These are phyloP conservation scores for Trichophyton schoenleinii DNA, from an alignment of 2,329 filamentous ascomycete genomes.

Conservation along the genomic window DNA sequence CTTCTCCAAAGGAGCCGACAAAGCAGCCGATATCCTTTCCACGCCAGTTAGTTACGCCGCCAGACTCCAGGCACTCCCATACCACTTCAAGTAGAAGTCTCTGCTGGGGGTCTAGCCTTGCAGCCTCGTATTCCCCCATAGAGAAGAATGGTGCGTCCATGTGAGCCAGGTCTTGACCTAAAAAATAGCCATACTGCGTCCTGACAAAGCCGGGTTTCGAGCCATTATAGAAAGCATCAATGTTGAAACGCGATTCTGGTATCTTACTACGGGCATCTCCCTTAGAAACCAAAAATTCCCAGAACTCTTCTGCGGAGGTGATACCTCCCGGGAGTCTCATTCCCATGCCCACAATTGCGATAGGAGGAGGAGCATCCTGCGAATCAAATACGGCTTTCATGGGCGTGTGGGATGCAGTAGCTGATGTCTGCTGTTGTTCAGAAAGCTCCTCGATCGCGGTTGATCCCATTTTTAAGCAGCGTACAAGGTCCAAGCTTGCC, in stretches of 20 bases:
- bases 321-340: constrained; percentile 13
- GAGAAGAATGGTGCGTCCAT: background rate
- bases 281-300: constrained; percentile 13
- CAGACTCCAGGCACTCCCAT: constrained; percentile 72
- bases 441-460: background rate
- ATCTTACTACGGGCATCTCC: constrained; percentile 9
- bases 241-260: constrained; percentile 13
- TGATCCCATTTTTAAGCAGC: background rate
- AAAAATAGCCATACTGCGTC: background rate
- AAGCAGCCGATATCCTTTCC: background rate
- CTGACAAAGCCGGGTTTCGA: background rate
- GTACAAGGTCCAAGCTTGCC: background rate
- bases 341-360: background rate
- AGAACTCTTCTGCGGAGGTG: constrained; percentile 12
- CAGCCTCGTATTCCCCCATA: constrained; percentile 19
- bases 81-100: constrained; percentile 62
- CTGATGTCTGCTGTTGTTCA: background rate
- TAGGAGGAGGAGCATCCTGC: background rate
- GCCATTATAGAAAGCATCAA: constrained; percentile 5
- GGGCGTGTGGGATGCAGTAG: too few relatives aligned
- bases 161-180: background rate
- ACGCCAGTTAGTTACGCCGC: constrained; percentile 35
- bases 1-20: background rate
- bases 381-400: background rate
- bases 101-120: constrained; percentile 63